Conservation (phyloP, 768 basidiomycete species). For the Roridomyces roridus region DNA sequence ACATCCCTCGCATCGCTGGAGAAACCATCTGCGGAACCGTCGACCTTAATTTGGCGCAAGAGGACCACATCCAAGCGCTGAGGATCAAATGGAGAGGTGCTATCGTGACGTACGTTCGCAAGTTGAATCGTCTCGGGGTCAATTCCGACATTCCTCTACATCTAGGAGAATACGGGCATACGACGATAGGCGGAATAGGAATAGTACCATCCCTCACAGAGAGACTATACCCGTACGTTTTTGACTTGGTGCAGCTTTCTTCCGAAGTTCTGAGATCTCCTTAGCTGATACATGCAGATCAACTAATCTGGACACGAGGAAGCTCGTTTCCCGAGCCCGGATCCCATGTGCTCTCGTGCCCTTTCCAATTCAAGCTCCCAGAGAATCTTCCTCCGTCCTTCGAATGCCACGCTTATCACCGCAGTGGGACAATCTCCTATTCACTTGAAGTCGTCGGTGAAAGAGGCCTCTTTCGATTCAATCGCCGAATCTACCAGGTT, state of each 20-base stretch:
- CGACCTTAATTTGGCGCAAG: constrained; percentile 13
- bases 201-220: background rate
- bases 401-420: background rate
- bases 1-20: constrained; percentile 11
- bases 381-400: constrained; percentile 2
- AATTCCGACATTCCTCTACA: too few species aligned
- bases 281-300: background rate
- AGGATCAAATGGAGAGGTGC: constrained; percentile 10
- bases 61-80: background rate
- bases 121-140: too few species aligned
- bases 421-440: constrained; percentile 1
- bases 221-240: background rate
- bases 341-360: background rate
- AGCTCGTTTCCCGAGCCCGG: background rate
- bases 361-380: constrained; percentile 12
- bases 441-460: constrained; percentile 16
- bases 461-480: constrained; percentile 6
- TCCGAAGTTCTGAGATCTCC: background rate
- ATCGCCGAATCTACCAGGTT: constrained; percentile 9
- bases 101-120: background rate
- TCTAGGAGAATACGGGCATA: background rate
- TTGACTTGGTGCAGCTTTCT: background rate
- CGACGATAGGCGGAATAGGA: background rate
- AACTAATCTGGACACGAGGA: constrained; percentile 2
- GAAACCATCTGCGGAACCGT: constrained; percentile 10